Evolutionary conservation across 116 monocot genomes (phyloP).

Genomic region (Papilionanthe hybrid): DNA sequence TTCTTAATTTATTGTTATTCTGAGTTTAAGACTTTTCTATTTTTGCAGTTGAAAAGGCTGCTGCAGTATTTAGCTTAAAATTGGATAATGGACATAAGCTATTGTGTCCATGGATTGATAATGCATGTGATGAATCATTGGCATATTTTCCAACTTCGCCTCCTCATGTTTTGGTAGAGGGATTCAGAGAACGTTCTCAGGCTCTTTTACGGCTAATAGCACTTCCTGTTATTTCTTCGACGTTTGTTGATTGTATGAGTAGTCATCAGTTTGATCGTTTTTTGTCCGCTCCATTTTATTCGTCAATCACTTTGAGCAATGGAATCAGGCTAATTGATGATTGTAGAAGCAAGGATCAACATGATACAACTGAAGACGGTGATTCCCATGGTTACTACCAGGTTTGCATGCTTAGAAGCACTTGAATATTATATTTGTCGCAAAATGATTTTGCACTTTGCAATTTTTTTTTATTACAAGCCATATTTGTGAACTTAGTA

Average conservation of each 20-base stretch:
- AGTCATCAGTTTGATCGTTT: constrained; percentile 53
- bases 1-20: not conserved
- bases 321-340: constrained; percentile 36
- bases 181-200: constrained; percentile 48
- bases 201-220: constrained; percentile 46
- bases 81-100: constrained; percentile 83
- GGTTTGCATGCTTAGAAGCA: constrained; percentile 37
- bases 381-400: constrained; percentile 48
- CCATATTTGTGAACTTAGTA: not conserved
- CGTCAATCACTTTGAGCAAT: constrained; percentile 26
- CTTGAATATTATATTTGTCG: not conserved
- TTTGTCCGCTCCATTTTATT: constrained; percentile 30
- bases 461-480: not conserved
- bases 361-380: constrained; percentile 28
- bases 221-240: constrained; percentile 71
- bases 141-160: constrained; percentile 71
- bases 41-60: constrained; percentile 90
- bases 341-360: constrained; percentile 27
- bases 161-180: constrained; percentile 51
- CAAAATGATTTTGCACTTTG: constrained; percentile 4
- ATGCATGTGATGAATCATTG: constrained; percentile 82
- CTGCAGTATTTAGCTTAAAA: constrained; percentile 94
- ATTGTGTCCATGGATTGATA: constrained; percentile 91
- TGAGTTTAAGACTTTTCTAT: not conserved
- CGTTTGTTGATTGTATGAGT: constrained; percentile 53